phyloP scores from a whole-genome alignment of 2,329 filamentous ascomycete genomes.

The Periconia sp. region DNA sequence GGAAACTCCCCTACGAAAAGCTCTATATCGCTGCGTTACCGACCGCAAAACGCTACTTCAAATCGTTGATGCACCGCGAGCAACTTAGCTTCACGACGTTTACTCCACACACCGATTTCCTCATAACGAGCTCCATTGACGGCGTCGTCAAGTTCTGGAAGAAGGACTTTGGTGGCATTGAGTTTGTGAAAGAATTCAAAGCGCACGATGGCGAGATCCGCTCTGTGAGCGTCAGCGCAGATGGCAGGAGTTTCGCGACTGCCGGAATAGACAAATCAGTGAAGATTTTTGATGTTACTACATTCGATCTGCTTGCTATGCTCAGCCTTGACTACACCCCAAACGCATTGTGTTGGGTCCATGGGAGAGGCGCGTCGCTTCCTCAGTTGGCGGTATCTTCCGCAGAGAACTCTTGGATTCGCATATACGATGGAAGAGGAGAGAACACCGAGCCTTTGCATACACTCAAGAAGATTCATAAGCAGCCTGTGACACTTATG shows the following conservation, averaged over 20 bases:
- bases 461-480: slow-evolving; percentile 76
- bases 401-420: slow-evolving; percentile 69
- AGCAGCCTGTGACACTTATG: slow-evolving; percentile 79
- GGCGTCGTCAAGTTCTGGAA: slow-evolving; percentile 99
- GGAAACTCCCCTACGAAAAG: slow-evolving; percentile 90
- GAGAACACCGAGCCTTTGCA: slow-evolving; percentile 77
- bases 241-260: slow-evolving; percentile 92
- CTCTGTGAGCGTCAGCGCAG: slow-evolving; percentile 80
- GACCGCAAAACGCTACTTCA: slow-evolving; percentile 79
- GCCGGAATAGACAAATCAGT: slow-evolving; percentile 76
- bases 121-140: slow-evolving; percentile 91
- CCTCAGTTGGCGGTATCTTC: slow-evolving; percentile 84
- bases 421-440: slow-evolving; percentile 86
- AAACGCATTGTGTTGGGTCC: slow-evolving; percentile 87
- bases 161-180: slow-evolving; percentile 84
- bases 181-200: slow-evolving; percentile 98
- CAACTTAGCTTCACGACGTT: slow-evolving; percentile 85
- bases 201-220: slow-evolving; percentile 85
- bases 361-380: slow-evolving; percentile 79
- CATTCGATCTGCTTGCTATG: slow-evolving; percentile 69
- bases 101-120: slow-evolving; percentile 88
- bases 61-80: slow-evolving; percentile 98
- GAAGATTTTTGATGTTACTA: slow-evolving; percentile 78
- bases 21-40: slow-evolving; percentile 91
- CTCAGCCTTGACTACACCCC: slow-evolving; percentile 75